Conservation (phyloP, 257 asterid species). For the Osmanthus fragrans region DNA sequence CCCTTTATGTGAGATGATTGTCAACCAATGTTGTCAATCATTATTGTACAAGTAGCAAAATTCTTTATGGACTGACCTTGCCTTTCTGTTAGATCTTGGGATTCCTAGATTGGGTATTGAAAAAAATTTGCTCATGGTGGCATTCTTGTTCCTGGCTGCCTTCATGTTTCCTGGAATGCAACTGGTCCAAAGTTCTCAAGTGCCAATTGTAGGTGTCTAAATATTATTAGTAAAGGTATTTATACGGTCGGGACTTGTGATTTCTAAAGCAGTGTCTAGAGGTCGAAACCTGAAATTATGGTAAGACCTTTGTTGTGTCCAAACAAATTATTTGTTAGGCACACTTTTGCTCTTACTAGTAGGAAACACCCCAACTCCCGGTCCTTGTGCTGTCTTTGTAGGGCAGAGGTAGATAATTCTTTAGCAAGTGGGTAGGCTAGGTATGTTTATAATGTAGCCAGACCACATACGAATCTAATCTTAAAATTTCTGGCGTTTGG, state of each 20-base stretch:
- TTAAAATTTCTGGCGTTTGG: background rate
- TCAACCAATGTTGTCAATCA: too few species aligned
- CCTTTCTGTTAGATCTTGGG: background rate
- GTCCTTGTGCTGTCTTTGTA: background rate
- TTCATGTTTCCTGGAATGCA: too few species aligned
- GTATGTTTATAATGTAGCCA: background rate
- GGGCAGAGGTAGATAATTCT: background rate
- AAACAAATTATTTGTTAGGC: background rate
- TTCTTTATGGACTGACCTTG: background rate
- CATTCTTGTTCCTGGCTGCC: too few species aligned
- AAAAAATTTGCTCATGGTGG: background rate
- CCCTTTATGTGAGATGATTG: too few species aligned
- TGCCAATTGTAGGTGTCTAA: background rate
- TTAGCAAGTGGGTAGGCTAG: background rate
- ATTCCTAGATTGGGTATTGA: too few species aligned
- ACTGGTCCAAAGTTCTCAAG: background rate
- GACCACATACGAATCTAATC: background rate
- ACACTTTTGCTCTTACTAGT: background rate
- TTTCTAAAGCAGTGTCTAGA: too few species aligned
- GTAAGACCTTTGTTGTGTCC: background rate
- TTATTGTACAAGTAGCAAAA: too few species aligned
- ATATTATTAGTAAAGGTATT: background rate
- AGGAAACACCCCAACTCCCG: background rate
- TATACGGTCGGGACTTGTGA: too few species aligned
- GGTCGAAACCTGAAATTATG: too few species aligned